Base-by-base conservation (phyloP, 2,329 filamentous ascomycete species). In the Xylaria multiplex region DNA sequence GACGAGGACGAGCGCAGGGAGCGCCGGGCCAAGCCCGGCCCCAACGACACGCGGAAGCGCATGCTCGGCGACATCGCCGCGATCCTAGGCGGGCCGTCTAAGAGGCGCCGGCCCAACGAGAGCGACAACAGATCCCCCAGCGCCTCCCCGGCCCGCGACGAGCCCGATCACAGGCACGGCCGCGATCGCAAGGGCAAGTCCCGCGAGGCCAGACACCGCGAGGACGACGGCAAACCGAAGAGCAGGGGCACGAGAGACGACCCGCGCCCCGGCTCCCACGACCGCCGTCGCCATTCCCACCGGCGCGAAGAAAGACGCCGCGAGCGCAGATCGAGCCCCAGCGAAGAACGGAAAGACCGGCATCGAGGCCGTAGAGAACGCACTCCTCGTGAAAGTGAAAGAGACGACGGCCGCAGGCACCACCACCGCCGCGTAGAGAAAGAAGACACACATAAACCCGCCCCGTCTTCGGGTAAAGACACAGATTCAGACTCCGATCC, bases 401-500 rank as follows among this genome's bases (percentile, higher is more conserved):
- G 49, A 7, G 68, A 67, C 16, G 52, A 59, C 5, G 2, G 30
- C 11, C 53, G 40, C 14, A 58, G 55, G 49, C n/a, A n/a, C n/a
- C 58, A 59, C 27, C 62, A 46, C 8, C 62, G 22, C 30, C 57
- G 11, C 22, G 30, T 43, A 8, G 46, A 52, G 0, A 63, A 56
- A 53, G 50, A 50, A 8, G 52, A 54, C 1, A 22, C 22, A 4
- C 61, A 19, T 40, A 50, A 59, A 22, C 46, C 64, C 32, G 42
- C 59, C 30, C 2, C 24, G 8, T 67, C 67, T 16, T 16, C 42
- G 6, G 48, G 50, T 9, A 60, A 69, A 37, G 69, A 74, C 2
- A 65, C 73, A 3, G 73, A 76, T 5, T 79, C 79, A n/a, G 82
- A 83, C 45, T 93, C 91, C 0, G 92, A 96, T 75, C 90, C 92